phyloP scores from a whole-genome alignment of 805 yeast genomes.

The Pichia paraexigua region DNA sequence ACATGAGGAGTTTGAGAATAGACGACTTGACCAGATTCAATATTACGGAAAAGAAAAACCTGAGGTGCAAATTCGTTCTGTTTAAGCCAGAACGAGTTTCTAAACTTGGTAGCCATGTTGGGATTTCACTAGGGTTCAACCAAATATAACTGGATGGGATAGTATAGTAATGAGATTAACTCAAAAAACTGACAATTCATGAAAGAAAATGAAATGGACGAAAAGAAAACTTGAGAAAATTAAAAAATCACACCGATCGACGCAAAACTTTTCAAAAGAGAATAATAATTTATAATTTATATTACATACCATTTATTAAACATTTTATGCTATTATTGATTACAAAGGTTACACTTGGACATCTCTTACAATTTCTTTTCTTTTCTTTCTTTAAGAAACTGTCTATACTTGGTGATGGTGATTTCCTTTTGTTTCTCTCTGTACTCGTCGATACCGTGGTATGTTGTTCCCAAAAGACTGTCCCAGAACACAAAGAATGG shows the following conservation, averaged over 20 bases:
- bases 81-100: conserved; percentile 51
- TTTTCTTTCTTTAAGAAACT: conserved; percentile 40
- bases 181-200: background rate
- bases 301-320: no score
- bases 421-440: conserved; percentile 56
- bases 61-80: conserved; percentile 70
- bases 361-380: background rate
- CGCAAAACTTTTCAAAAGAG: background rate
- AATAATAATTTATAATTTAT: no score
- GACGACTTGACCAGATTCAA: conserved; percentile 82
- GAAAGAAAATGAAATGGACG: background rate
- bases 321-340: no score
- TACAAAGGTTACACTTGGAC: background rate
- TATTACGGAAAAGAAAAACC: conserved; percentile 73
- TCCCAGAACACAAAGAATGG: conserved; percentile 98
- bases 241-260: background rate
- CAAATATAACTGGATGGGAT: background rate
- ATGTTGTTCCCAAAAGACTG: conserved; percentile 59
- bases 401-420: conserved; percentile 57
- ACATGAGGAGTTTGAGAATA: conserved; percentile 78
- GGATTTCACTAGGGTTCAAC: background rate
- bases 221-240: background rate
- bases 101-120: conserved; percentile 34
- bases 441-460: conserved; percentile 57
- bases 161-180: no score